phyloP scores from a whole-genome alignment of 192 early-diverging fungal species.

The Paraglomus brasilianum region DNA sequence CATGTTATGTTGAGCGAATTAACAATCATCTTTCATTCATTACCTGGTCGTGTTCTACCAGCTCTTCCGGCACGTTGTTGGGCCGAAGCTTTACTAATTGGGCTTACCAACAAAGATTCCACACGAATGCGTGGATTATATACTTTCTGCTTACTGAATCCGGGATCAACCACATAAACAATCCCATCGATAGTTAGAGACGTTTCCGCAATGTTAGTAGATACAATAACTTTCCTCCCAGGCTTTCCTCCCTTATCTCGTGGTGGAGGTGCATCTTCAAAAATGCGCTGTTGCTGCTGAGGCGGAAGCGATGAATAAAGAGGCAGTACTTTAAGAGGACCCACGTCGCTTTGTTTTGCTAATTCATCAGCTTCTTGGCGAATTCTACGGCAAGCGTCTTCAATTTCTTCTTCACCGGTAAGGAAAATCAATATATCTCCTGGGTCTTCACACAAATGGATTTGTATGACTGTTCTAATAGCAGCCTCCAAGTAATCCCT shows the following conservation, averaged over 20 bases:
- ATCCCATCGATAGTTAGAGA: constrained; percentile 98
- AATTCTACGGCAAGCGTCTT: constrained; percentile 89
- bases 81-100: constrained; percentile 93
- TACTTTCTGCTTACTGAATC: constrained; percentile 99
- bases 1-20: no score
- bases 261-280: constrained; percentile 84
- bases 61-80: constrained; percentile 98
- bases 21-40: no score
- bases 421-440: constrained; percentile 97
- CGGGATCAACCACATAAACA: constrained; percentile 98
- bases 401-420: constrained; percentile 99
- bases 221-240: constrained; percentile 95
- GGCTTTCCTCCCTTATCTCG: constrained; percentile 73
- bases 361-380: constrained; percentile 72
- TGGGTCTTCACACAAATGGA: constrained; percentile 89
- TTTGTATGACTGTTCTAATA: constrained; percentile 91
- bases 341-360: constrained; percentile 57
- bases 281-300: constrained; percentile 88
- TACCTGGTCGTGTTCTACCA: constrained; percentile 88
- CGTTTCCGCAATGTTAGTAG: constrained; percentile 98
- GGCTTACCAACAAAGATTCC: constrained; percentile 91
- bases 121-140: constrained; percentile 98
- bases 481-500: constrained; percentile 97
- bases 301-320: constrained; percentile 94
- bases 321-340: constrained; percentile 84